A percentile compares a stretch with the other conserved stretches of the same genome.
Evolutionary conservation across 768 basidiomycete species (phyloP).

Genomic region (Lactarius trivialis): DNA sequence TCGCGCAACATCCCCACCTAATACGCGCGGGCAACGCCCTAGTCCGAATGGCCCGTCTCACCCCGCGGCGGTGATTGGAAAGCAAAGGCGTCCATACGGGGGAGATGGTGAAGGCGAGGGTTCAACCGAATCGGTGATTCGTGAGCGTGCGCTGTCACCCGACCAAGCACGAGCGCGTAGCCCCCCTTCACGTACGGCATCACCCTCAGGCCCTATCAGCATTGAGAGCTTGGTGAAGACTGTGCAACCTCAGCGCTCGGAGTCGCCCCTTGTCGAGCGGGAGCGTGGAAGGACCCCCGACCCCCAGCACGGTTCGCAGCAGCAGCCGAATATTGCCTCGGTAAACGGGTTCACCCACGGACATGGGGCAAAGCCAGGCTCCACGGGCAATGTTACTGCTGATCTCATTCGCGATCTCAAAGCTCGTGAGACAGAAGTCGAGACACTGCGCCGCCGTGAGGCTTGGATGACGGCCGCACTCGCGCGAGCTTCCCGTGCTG

Average conservation of each 20-base stretch:
- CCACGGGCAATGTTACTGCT: constrained; percentile 62
- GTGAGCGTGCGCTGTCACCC: constrained; percentile 50
- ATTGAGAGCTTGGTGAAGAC: constrained; percentile 51
- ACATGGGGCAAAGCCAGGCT: constrained; percentile 42
- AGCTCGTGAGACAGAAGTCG: constrained; percentile 75
- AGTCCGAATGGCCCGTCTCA: constrained; percentile 39
- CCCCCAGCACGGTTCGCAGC: constrained; percentile 46
- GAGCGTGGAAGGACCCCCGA: constrained; percentile 45
- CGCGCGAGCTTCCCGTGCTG: constrained; percentile 64
- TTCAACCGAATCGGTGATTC: constrained; percentile 37
- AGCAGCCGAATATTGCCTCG: constrained; percentile 32
- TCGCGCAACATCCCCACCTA: constrained; percentile 60
- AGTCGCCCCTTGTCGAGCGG: constrained; percentile 50
- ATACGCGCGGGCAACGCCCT: constrained; percentile 36
- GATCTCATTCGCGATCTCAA: constrained; percentile 78
- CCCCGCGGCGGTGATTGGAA: constrained; percentile 31
- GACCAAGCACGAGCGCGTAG: constrained; percentile 54
- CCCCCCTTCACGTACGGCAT: constrained; percentile 47
- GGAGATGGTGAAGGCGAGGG: constrained; percentile 54
- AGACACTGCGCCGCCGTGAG: constrained; percentile 67
- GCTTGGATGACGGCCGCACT: constrained; percentile 83
- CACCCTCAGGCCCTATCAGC: constrained; percentile 36
- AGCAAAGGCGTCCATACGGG: constrained; percentile 41
- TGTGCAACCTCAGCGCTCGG: constrained; percentile 49
- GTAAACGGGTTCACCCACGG: constrained; percentile 45